Evolutionary conservation across 495 filamentous ascomycete species (phyloP), one percentile per base, ranked within the genome.

Genomic region (Aspergillus bridgeri): DNA sequence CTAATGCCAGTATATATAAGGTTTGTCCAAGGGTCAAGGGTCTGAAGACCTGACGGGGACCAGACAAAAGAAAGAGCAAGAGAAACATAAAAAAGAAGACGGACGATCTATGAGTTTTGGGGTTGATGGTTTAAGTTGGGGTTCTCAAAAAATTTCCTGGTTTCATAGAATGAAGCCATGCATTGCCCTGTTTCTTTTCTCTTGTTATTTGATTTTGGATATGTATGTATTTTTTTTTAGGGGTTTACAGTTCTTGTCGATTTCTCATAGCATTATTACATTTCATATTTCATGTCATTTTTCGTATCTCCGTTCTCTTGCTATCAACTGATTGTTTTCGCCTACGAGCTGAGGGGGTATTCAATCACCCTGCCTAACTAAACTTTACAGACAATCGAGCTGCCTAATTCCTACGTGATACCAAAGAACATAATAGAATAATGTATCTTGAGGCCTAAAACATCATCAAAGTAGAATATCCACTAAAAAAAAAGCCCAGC

Each of bases 231-330:
- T 38, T 38, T 15, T 38, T 38, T 33, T 38, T 38, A 15, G 33
- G 33, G 13, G 8, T 38, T 38, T 38, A 3, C 17, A 15, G 8
- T 61, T 58, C 52, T 48, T 24, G 47, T 47, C 48, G 58, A 51
- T 50, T 19, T 58, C 45, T 65, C 58, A 65, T 66, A 65, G 65
- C 68, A 72, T 69, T 56, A 48, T 63, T 19, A 52, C 58, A 57
- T 61, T 58, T 13, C 33, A 33, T 58, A 23, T 51, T 53, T 58
- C 33, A 29, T 29, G 6, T 9, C 11, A 6, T 29, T 3, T 61
- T 50, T 61, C 59, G 22, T 54, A 48, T 24, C 51, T 60, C 8
- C 33, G 13, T 38, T 13, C 2, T 38, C 29, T n/a, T n/a, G n/a
- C n/a, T n/a, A n/a, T n/a, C 29, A 11, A 33, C 8, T 6, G 13